A percentile compares a stretch with the other conserved stretches of the same genome.
phyloP scores from a whole-genome alignment of 1,139 yeast species.

The Yamadazyma diospyri region DNA sequence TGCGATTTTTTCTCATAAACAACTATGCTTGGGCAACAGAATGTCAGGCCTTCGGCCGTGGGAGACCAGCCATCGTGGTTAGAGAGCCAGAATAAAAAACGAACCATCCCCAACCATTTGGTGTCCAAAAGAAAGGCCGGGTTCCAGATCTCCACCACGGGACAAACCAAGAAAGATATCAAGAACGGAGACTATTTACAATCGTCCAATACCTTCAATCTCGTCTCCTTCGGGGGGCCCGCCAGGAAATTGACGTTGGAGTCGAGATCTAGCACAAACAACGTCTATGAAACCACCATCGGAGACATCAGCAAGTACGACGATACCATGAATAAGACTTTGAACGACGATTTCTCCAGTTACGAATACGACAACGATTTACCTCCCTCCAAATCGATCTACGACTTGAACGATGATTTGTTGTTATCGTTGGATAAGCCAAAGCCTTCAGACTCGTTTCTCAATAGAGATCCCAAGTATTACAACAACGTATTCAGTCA shows the following conservation, averaged over 20 bases:
- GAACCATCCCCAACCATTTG: constrained; percentile 57
- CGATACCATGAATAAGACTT: constrained; percentile 31
- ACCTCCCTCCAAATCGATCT: constrained; percentile 62
- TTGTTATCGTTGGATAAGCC: constrained; percentile 29
- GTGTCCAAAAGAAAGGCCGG: constrained; percentile 44
- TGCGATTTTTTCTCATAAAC: constrained; percentile 1
- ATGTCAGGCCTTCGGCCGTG: not conserved
- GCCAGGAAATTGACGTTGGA: constrained; percentile 22
- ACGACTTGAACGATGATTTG: constrained; percentile 50
- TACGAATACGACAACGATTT: constrained; percentile 34
- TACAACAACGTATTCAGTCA: constrained; percentile 46
- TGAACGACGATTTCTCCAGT: constrained; percentile 27
- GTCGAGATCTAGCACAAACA: constrained; percentile 15
- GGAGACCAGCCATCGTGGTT: constrained; percentile 38
- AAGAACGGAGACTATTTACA: constrained; percentile 12
- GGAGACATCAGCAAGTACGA: constrained; percentile 26
- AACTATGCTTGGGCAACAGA: not conserved
- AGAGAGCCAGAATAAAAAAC: constrained; percentile 41
- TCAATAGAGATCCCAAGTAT: constrained; percentile 45
- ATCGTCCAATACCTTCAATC: constrained; percentile 29
- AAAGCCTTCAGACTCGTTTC: constrained; percentile 30
- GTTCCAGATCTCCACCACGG: constrained; percentile 31
- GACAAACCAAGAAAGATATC: constrained; percentile 18
- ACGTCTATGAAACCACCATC: constrained; percentile 21
- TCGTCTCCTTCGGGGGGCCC: constrained; percentile 37